Conservation (phyloP, 352 stramenopile genomes). For the Globisporangium cystogenes region DNA sequence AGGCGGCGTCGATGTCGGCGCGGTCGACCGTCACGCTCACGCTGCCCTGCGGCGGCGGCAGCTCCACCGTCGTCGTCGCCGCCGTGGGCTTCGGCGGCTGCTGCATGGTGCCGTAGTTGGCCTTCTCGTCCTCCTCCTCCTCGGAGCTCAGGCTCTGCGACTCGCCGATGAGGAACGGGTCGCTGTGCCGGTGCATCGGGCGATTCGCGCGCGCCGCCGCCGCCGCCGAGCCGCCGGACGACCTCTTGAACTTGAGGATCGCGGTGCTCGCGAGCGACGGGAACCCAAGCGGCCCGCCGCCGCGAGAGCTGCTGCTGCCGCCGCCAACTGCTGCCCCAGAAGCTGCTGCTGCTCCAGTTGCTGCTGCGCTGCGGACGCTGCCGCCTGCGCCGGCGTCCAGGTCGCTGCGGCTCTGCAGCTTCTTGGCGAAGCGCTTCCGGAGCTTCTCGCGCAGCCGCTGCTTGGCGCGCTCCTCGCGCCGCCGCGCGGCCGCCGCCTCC, state of each 20-base stretch:
- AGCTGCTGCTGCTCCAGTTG: neutral
- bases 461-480: neutral
- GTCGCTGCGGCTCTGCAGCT: constrained; percentile 13
- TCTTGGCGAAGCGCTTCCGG: constrained; percentile 9
- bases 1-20: neutral
- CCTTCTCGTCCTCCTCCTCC: constrained; percentile 12
- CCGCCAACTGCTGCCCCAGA: neutral
- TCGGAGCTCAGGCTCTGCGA: constrained; percentile 17
- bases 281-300: constrained; percentile 5
- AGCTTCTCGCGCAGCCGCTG: constrained; percentile 11
- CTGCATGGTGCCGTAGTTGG: constrained; percentile 12
- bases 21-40: neutral
- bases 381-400: neutral
- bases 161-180: constrained; percentile 14
- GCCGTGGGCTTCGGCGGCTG: neutral
- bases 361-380: neutral
- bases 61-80: neutral
- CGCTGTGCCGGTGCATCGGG: constrained; percentile 11
- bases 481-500: neutral
- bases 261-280: constrained; percentile 15
- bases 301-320: neutral
- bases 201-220: constrained; percentile 2
- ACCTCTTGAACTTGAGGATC: constrained; percentile 15
- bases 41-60: too few species aligned
- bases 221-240: neutral